Percentiles rank a stretch among this genome's conserved stretches.
Evolutionary conservation across 257 asterid species (phyloP).

Genomic region (Nicotiana paniculata): DNA sequence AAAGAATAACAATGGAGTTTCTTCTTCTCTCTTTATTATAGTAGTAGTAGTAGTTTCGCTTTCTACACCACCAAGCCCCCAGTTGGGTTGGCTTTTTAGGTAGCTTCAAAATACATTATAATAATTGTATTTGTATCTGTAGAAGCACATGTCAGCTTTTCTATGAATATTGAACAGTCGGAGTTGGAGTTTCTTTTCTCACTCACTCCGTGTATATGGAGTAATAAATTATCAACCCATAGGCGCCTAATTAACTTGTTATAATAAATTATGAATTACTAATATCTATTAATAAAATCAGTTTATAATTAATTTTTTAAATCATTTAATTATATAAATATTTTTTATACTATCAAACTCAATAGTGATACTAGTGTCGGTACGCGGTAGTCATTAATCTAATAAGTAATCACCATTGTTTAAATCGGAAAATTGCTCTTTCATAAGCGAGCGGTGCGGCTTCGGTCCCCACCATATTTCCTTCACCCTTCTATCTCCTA

Average conservation of each 20-base stretch:
- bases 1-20: slow-evolving; percentile 5
- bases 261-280: no score
- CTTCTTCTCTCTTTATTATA: neutral
- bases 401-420: neutral
- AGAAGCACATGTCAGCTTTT: neutral
- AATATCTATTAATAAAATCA: no score
- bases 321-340: no score
- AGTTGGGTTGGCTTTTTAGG: slow-evolving; percentile 31
- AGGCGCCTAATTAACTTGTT: no score
- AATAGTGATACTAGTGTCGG: neutral
- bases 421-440: neutral
- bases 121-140: neutral
- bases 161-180: neutral
- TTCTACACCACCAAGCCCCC: neutral
- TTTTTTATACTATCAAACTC: no score
- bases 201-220: no score
- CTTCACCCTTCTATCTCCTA: no score
- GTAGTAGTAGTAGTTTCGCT: neutral
- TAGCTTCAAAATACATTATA: slow-evolving; percentile 27
- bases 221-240: no score
- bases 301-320: no score
- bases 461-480: neutral
- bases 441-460: neutral
- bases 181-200: neutral
- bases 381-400: neutral